Percentiles rank a stretch among this genome's conserved stretches.
phyloP scores from a whole-genome alignment of 257 asterid genomes.

The Forsythia viridissima region DNA sequence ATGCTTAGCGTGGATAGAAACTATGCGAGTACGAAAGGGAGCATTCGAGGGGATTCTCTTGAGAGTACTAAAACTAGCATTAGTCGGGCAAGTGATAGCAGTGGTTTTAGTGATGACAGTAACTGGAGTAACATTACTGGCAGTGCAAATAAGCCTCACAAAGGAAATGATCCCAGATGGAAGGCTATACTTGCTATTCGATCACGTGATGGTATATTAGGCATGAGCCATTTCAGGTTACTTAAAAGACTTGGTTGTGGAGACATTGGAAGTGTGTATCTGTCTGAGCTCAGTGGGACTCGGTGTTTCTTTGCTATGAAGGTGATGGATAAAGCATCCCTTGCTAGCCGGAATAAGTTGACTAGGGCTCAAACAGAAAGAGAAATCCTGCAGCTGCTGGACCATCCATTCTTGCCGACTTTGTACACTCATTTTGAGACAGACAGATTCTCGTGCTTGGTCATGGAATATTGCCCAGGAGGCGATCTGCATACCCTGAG shows the following conservation, averaged over 20 bases:
- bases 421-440: constrained; percentile 62
- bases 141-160: constrained; percentile 55
- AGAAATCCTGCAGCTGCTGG: constrained; percentile 58
- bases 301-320: constrained; percentile 55
- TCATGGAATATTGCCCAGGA: constrained; percentile 64
- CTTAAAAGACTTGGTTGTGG: constrained; percentile 57
- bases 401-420: constrained; percentile 63
- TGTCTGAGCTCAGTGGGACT: constrained; percentile 52
- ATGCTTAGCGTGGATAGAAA: constrained; percentile 50
- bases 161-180: constrained; percentile 66
- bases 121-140: constrained; percentile 57
- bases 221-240: constrained; percentile 55
- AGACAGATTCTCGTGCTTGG: constrained; percentile 54
- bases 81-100: constrained; percentile 54
- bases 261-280: constrained; percentile 58
- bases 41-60: constrained; percentile 45
- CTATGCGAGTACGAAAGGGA: constrained; percentile 42
- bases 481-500: constrained; percentile 58
- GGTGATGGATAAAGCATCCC: constrained; percentile 60
- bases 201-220: constrained; percentile 44
- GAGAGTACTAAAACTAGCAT: constrained; percentile 56
- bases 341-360: constrained; percentile 50
- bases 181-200: constrained; percentile 53
- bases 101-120: constrained; percentile 57
- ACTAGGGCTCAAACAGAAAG: constrained; percentile 55